Evolutionary conservation across 2,329 filamentous ascomycete genomes (phyloP).

Genomic region (Xylaria multiplex): DNA sequence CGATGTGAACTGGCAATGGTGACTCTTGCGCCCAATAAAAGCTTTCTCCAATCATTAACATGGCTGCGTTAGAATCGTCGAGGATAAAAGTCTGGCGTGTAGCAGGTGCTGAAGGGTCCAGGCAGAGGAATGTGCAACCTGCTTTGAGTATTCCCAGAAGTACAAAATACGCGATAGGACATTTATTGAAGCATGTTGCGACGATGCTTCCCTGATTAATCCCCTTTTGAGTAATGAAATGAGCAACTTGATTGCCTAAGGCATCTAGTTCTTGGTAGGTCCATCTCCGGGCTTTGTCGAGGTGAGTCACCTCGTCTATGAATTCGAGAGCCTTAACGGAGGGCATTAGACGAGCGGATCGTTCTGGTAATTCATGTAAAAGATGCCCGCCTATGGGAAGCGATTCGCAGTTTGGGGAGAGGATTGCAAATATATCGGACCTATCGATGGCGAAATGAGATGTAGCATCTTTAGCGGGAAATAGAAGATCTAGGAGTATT

Average conservation of each 20-base stretch:
- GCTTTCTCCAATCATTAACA: conserved; percentile 66
- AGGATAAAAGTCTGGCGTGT: conserved; percentile 82
- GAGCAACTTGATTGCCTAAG: conserved; percentile 77
- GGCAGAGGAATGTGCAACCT: conserved; percentile 81
- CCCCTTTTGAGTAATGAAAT: conserved; percentile 64
- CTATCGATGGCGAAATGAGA: conserved; percentile 50
- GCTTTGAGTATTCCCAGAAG: conserved; percentile 85
- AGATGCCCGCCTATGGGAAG: conserved; percentile 69
- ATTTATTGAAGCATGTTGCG: conserved; percentile 85
- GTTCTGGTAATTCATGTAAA: conserved; percentile 83
- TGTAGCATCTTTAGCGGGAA: conserved; percentile 55
- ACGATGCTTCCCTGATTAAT: conserved; percentile 69
- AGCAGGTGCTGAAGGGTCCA: conserved; percentile 78
- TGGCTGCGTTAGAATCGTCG: conserved; percentile 73
- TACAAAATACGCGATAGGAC: conserved; percentile 82
- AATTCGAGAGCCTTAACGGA: conserved; percentile 79
- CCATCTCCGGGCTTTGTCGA: conserved; percentile 67
- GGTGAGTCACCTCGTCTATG: conserved; percentile 63
- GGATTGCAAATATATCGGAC: conserved; percentile 68
- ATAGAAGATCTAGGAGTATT: conserved; percentile 68
- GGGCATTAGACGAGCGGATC: conserved; percentile 65
- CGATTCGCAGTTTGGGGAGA: conserved; percentile 66
- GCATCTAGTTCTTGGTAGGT: conserved; percentile 77
- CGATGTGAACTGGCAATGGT: conserved; percentile 49
- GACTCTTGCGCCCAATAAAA: conserved; percentile 49